Percentiles rank a stretch among this genome's conserved stretches.
phyloP scores from a whole-genome alignment of 176 grass and related monocot species.

The Oryza nivara region DNA sequence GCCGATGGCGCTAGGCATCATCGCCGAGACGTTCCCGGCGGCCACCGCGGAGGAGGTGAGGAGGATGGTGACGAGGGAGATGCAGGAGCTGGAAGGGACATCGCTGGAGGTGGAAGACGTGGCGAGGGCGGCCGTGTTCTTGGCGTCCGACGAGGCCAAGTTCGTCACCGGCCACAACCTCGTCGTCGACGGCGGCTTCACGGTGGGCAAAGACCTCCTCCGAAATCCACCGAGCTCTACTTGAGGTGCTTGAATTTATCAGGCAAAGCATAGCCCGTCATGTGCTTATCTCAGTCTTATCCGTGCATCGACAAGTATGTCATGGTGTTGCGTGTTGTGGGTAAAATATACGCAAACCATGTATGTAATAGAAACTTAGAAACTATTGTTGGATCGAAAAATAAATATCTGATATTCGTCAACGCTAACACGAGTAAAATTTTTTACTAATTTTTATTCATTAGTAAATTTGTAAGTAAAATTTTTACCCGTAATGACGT shows the following conservation, averaged over 20 bases:
- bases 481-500: no score
- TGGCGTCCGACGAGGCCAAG: conserved; percentile 72
- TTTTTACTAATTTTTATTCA: no score
- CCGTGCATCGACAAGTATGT: no score
- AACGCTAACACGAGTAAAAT: no score
- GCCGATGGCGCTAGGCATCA: not conserved
- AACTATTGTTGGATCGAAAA: accelerated
- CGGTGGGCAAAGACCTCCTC: conserved; percentile 35
- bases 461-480: no score
- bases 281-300: not conserved
- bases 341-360: no score
- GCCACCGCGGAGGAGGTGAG: conserved; percentile 1
- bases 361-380: no score
- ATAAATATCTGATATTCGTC: no score
- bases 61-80: conserved; percentile 5
- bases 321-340: not conserved
- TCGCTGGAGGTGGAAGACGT: conserved; percentile 53
- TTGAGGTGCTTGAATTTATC: not conserved
- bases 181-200: conserved; percentile 62
- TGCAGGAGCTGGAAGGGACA: conserved; percentile 49
- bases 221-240: no score
- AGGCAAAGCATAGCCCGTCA: not conserved
- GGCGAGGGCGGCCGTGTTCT: conserved; percentile 51
- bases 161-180: conserved; percentile 69
- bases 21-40: not conserved